Base-by-base conservation (phyloP, 129 eudicot species). In the Flaveria sonorensis region DNA sequence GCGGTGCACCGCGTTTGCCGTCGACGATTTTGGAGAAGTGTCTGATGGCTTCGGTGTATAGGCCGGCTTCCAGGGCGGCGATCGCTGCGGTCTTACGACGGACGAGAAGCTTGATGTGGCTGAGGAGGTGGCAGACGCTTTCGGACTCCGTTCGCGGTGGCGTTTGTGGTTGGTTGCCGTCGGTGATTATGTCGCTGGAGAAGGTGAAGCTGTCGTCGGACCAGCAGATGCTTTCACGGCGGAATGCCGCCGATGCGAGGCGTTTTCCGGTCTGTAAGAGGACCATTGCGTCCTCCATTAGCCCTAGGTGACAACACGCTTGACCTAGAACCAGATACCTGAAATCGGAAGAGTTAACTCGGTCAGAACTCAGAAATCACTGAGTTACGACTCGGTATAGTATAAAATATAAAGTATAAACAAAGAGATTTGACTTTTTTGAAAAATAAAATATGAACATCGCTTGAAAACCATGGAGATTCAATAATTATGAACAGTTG, bases 261-360 rank as follows among this genome's bases (percentile, higher is more conserved):
- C 99, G 99, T 81, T 92, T 95, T 18, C 96, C 94, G 72, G 90
- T 88, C 71, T 95, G 99, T 57, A 95, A 88, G 71, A 95, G 93
- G 0, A 86, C 90, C 93, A 95, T 79, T 2, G 99, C 99, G 57
- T 95, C 99, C 79, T 95, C 99, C 99, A 95, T 88, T 63, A 95
- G 46, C 1, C 99, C 99, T 28, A 95, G 68, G 67, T 91, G 99
- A 75, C 96, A 89, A 75, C 99, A 95, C 3, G 99, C 99, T 85
- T 95, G 92, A 7, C 99, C 99, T 24, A 95, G 65, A 7, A 95
- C 87, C 76, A 88, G 60, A 73, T 95, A 95, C 89, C 99, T 95
- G 88, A 30, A 80, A 47, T 51, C 9, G 46, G 11, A 59, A 0
- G 13, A 43, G 63, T 23, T 15, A 20, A 56, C 30, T 79, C 84